Conservation (phyloP, 23 red algal genomes). For the Gracilaria gracilis region DNA sequence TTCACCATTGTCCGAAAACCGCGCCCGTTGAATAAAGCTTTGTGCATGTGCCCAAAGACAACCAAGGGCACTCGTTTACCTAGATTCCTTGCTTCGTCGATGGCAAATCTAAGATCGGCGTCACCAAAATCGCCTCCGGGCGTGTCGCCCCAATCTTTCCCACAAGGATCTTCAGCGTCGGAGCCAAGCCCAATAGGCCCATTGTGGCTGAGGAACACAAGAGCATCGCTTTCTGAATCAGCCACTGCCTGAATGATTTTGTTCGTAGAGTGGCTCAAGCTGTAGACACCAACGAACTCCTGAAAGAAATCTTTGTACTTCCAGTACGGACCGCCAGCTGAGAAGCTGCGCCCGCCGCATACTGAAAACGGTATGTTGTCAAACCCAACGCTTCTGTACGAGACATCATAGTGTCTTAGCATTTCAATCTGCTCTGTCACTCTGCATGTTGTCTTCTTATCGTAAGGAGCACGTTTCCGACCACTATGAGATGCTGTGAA, state of each 20-base stretch:
- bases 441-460: constrained; percentile 42
- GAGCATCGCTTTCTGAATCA: constrained; percentile 5
- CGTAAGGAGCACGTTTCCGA: constrained; percentile 46
- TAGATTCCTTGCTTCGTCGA: constrained; percentile 44
- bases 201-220: constrained; percentile 83
- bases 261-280: constrained; percentile 44
- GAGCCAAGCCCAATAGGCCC: constrained; percentile 80
- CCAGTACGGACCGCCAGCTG: constrained; percentile 85
- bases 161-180: constrained; percentile 64
- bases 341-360: constrained; percentile 79
- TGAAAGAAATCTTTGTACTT: constrained; percentile 75
- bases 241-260: constrained; percentile 65
- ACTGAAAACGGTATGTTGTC: constrained; percentile 53
- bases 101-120: constrained; percentile 70
- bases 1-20: constrained; percentile 67
- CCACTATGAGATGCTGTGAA: constrained; percentile 67
- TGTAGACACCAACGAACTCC: constrained; percentile 66
- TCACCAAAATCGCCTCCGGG: constrained; percentile 90
- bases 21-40: constrained; percentile 25
- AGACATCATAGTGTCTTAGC: constrained; percentile 46
- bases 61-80: constrained; percentile 77
- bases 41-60: constrained; percentile 95
- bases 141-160: constrained; percentile 75
- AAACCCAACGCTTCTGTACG: constrained; percentile 43
- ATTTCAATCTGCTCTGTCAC: constrained; percentile 70